Evolutionary conservation across 345 rosid species (phyloP).

Genomic region (Dovyalis caffra): DNA sequence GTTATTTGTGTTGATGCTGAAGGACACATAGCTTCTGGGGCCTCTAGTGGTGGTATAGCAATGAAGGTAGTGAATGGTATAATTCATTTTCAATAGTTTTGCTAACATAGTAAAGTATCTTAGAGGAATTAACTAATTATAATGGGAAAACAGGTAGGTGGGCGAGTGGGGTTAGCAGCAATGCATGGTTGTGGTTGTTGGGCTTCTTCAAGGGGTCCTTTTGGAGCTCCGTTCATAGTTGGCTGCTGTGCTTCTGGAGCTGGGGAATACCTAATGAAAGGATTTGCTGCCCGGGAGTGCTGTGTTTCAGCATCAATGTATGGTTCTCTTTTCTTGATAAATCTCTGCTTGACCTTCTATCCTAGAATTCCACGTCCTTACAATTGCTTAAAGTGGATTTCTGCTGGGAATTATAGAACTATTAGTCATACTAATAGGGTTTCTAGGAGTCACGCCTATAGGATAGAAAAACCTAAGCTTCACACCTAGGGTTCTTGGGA

Average conservation of each 20-base stretch:
- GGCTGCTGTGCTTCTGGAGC: conserved; percentile 92
- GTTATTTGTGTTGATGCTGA: conserved; percentile 81
- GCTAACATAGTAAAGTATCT: not conserved
- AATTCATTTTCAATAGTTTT: not conserved
- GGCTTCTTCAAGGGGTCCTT: conserved; percentile 81
- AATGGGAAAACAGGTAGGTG: conserved; percentile 53
- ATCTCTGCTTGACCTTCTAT: not conserved
- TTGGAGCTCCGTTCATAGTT: conserved; percentile 60
- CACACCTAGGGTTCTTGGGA: no score
- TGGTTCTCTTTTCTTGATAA: conserved; percentile 17
- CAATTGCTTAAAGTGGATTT: no score
- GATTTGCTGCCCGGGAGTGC: conserved; percentile 89
- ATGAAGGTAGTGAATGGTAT: conserved; percentile 56
- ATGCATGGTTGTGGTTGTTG: conserved; percentile 94
- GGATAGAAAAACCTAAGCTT: no score
- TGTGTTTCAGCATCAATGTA: conserved; percentile 74
- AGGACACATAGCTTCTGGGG: conserved; percentile 82
- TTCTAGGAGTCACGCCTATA: no score
- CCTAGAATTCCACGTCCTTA: no score
- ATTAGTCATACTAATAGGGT: no score
- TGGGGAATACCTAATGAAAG: conserved; percentile 91
- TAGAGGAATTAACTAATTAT: not conserved
- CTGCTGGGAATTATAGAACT: no score
- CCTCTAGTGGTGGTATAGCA: conserved; percentile 96
- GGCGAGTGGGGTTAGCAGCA: conserved; percentile 95